phyloP scores from a whole-genome alignment of 208 protist genomes.

The Crithidia bombi region DNA sequence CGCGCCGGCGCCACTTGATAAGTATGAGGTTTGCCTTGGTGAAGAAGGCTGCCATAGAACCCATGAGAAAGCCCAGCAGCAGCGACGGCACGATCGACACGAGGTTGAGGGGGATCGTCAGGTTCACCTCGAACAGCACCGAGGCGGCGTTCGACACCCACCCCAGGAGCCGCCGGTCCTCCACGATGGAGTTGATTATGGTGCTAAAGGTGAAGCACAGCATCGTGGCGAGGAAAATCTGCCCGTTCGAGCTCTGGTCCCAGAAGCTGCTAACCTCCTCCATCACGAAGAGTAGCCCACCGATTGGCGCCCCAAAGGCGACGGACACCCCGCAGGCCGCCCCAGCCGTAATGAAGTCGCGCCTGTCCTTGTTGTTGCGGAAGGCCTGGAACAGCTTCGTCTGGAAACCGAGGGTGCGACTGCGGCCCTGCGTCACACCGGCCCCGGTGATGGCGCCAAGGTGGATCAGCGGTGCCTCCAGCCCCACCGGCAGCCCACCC shows the following conservation, averaged over 20 bases:
- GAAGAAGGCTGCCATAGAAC: conserved; percentile 86
- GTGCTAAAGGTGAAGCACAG: conserved; percentile 83
- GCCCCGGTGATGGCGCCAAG: conserved; percentile 94
- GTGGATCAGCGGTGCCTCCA: conserved; percentile 97
- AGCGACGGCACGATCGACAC: conserved; percentile 87
- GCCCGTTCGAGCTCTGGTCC: conserved; percentile 88
- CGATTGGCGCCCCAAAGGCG: conserved; percentile 96
- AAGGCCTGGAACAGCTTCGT: conserved; percentile 82
- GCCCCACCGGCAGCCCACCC: conserved; percentile 91
- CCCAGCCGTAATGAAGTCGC: conserved; percentile 94
- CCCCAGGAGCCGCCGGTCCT: conserved; percentile 75
- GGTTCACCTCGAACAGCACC: conserved; percentile 89
- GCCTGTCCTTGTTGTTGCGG: conserved; percentile 91
- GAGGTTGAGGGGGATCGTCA: conserved; percentile 86
- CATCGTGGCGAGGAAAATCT: conserved; percentile 95
- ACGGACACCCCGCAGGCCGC: conserved; percentile 95
- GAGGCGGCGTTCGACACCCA: conserved; percentile 84
- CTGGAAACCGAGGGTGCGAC: conserved; percentile 83
- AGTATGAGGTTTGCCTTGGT: conserved; percentile 89
- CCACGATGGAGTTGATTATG: conserved; percentile 81
- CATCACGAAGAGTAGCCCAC: conserved; percentile 96
- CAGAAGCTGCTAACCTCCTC: conserved; percentile 95
- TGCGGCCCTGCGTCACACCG: conserved; percentile 92
- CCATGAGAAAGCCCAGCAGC: conserved; percentile 82
- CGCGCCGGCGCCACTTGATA: conserved; percentile 66